A percentile compares a stretch with the other conserved stretches of the same genome.
Conservation (phyloP, 1,284 basidiomycete genomes). For the Trametes pubescens region DNA sequence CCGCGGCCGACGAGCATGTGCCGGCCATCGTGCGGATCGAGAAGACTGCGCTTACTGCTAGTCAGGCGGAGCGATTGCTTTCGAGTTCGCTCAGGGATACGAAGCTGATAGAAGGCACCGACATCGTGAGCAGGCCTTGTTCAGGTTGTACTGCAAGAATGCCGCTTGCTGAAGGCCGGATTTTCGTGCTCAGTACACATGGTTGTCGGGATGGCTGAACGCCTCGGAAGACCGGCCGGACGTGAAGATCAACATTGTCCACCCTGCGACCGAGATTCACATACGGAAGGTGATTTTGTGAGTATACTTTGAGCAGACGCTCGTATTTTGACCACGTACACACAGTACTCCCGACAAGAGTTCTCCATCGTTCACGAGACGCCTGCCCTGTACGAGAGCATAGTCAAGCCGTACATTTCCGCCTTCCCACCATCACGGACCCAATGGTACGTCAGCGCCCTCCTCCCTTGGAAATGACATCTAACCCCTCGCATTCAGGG, state of each 20-base stretch:
- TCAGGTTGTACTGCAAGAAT: background rate
- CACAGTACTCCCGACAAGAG: slow-evolving; percentile 82
- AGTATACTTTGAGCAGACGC: too few species aligned
- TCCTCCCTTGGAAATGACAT: background rate
- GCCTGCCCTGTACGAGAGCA: slow-evolving; percentile 70
- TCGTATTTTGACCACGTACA: background rate
- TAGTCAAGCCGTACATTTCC: slow-evolving; percentile 84
- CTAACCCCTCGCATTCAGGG: slow-evolving; percentile 59
- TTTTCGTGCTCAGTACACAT: slow-evolving; percentile 46
- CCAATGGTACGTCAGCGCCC: slow-evolving; percentile 68
- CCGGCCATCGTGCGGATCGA: slow-evolving; percentile 69
- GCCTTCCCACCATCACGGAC: slow-evolving; percentile 78
- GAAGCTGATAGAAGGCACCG: slow-evolving; percentile 51
- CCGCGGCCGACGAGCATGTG: slow-evolving; percentile 24
- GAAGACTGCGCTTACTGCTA: slow-evolving; percentile 57
- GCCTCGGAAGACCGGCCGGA: slow-evolving; percentile 48
- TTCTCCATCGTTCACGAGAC: slow-evolving; percentile 83
- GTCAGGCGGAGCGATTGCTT: slow-evolving; percentile 37
- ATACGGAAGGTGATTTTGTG: slow-evolving; percentile 86
- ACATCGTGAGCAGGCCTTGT: slow-evolving; percentile 57
- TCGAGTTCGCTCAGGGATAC: slow-evolving; percentile 41
- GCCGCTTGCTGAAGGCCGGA: background rate
- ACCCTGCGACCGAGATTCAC: slow-evolving; percentile 85
- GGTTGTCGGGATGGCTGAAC: slow-evolving; percentile 54
- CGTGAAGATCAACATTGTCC: slow-evolving; percentile 77